Base-by-base conservation (phyloP, 192 early-diverging fungal genomes). In the Tieghemiomyces parasiticus region DNA sequence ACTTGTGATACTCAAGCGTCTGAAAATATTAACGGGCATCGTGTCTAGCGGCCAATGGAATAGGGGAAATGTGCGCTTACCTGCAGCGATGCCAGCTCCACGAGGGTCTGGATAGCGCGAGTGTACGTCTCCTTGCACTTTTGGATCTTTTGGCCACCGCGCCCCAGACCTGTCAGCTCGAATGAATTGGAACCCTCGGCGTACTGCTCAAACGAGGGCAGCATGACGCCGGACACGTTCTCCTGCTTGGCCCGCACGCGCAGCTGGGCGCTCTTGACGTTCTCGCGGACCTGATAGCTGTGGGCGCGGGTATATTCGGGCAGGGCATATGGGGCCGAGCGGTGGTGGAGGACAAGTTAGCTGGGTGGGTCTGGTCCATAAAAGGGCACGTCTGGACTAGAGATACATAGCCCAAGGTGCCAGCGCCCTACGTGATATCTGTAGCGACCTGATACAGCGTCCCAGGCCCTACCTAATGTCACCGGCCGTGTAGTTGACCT, bases 21-120 rank as follows among this genome's bases (percentile, higher is more conserved):
- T n/a, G n/a, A n/a, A n/a, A n/a, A n/a, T n/a, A n/a, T n/a, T n/a
- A n/a, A n/a, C n/a, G n/a, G n/a, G n/a, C n/a, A n/a, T n/a, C n/a
- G n/a, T n/a, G n/a, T n/a, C n/a, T n/a, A n/a, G n/a, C n/a, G n/a
- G n/a, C n/a, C n/a, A n/a, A n/a, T n/a, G n/a, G n/a, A n/a, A n/a
- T n/a, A n/a, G n/a, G n/a, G n/a, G n/a, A n/a, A n/a, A n/a, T n/a
- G n/a, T n/a, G n/a, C n/a, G n/a, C 14, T 48, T 73, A 89, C 90
- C 83, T 99, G 96, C 58, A 99, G 65, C 2, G 91, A 94, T n/a
- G 96, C 96, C 65, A 99, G 73, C 62, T 97, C 95, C 8, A 99
- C 87, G 58, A 99, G 71, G n/a, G 88, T 90, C 67, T 94, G 85
- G 4, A 94, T 88, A 16, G 95, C 91, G 70, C 89, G 91, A 60